Conservation (phyloP, 2,329 filamentous ascomycete species). For the Tolypocladium amazonense region DNA sequence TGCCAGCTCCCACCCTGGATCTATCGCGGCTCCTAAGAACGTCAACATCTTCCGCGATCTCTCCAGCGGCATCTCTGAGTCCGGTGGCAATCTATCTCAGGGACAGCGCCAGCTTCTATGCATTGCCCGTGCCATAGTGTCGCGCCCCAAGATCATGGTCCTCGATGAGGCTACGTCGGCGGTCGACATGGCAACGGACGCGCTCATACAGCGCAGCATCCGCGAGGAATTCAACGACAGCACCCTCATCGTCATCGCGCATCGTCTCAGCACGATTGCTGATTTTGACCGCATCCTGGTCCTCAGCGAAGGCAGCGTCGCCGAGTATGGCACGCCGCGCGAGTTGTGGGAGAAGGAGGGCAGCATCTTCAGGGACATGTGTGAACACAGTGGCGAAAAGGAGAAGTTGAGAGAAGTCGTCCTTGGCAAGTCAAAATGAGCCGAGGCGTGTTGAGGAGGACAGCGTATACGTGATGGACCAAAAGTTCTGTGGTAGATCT, state of each 20-base stretch:
- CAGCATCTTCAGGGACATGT: constrained; percentile 52
- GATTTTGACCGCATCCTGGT: constrained; percentile 69
- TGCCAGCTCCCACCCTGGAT: constrained; percentile 18
- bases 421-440: constrained; percentile 11
- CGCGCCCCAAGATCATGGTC: constrained; percentile 65
- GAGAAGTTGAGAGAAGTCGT: constrained; percentile 40
- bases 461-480: background rate
- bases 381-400: constrained; percentile 48
- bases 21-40: constrained; percentile 33
- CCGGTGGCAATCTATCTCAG: constrained; percentile 64
- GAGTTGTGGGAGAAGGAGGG: constrained; percentile 46
- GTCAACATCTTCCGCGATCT: constrained; percentile 56
- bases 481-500: background rate
- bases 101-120: constrained; percentile 69
- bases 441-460: background rate
- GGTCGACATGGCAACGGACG: constrained; percentile 68
- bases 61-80: constrained; percentile 54
- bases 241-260: constrained; percentile 65
- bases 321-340: constrained; percentile 55
- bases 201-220: constrained; percentile 63
- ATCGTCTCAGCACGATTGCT: constrained; percentile 64
- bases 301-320: constrained; percentile 54
- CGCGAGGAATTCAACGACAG: constrained; percentile 59
- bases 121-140: constrained; percentile 61
- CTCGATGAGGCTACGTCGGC: constrained; percentile 72